Evolutionary conservation across 257 asterid genomes (phyloP).

Genomic region (Anisodus tanguticus): DNA sequence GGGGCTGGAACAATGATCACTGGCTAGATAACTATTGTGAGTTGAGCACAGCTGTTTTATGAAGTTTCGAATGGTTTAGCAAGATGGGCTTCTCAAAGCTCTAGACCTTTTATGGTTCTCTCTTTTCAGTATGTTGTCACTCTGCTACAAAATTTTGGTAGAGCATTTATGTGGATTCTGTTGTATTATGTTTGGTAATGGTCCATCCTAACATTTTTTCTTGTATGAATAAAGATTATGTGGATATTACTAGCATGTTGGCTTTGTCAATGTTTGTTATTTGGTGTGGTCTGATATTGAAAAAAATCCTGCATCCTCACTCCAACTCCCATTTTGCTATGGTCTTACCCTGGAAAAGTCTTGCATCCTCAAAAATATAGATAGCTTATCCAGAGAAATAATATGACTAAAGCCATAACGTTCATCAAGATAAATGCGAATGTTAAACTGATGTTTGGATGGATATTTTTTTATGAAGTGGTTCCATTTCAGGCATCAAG

Average conservation of each 20-base stretch:
- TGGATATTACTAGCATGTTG: background rate
- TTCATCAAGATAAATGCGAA: background rate
- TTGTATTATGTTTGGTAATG: constrained; percentile 25
- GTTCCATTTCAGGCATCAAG: too few species aligned
- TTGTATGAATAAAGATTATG: constrained; percentile 12
- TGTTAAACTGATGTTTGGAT: background rate
- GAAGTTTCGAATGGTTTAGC: background rate
- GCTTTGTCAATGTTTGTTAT: background rate
- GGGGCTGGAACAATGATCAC: constrained; percentile 89
- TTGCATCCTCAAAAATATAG: background rate
- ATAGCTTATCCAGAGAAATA: background rate
- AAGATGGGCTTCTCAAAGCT: background rate
- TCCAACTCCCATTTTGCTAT: constrained; percentile 2
- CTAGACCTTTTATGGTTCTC: background rate
- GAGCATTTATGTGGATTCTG: constrained; percentile 4
- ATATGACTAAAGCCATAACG: background rate
- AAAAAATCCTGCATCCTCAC: background rate
- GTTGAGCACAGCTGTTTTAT: background rate
- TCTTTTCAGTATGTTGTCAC: background rate
- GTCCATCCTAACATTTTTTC: constrained; percentile 17
- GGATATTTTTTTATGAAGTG: background rate
- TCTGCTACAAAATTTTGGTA: constrained; percentile 21
- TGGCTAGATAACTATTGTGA: constrained; percentile 38
- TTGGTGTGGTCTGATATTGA: background rate
- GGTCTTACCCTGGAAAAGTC: background rate